Evolutionary conservation across 306 rosid genomes (phyloP).

Genomic region (Heteromeles arbutifolia): DNA sequence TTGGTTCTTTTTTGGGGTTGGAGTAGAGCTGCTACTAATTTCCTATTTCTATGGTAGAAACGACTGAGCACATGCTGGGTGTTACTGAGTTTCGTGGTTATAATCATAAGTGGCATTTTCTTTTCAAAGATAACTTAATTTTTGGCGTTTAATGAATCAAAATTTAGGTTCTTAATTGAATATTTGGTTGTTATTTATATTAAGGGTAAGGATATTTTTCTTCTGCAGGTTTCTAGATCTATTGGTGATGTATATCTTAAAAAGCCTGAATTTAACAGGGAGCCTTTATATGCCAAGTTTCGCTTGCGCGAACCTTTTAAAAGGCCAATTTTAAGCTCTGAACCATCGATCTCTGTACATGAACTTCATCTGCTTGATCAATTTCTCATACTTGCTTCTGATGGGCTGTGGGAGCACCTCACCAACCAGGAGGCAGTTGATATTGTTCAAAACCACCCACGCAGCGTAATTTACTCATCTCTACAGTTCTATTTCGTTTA

Average conservation of each 20-base stretch:
- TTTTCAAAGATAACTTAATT: background rate
- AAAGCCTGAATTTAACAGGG: constrained; percentile 76
- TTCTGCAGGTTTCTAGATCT: constrained; percentile 70
- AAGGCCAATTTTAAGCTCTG: constrained; percentile 77
- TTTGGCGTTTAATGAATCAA: background rate
- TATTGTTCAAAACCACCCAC: constrained; percentile 66
- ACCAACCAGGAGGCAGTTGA: constrained; percentile 88
- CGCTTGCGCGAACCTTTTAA: constrained; percentile 68
- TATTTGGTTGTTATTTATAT: background rate
- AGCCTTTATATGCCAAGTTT: constrained; percentile 66
- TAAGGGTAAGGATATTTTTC: background rate
- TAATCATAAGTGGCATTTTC: background rate
- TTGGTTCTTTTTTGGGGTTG: background rate
- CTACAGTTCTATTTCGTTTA: background rate
- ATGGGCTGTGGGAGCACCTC: constrained; percentile 93
- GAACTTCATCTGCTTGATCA: constrained; percentile 69
- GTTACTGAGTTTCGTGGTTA: background rate
- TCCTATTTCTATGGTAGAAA: background rate
- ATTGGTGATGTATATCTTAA: constrained; percentile 78
- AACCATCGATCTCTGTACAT: constrained; percentile 64
- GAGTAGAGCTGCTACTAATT: background rate
- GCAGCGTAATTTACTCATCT: constrained; percentile 45
- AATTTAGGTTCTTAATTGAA: background rate
- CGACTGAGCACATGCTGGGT: background rate
- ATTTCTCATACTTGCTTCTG: constrained; percentile 84